Evolutionary conservation across 768 basidiomycete species (phyloP).

Genomic region (Inosperma sp.): DNA sequence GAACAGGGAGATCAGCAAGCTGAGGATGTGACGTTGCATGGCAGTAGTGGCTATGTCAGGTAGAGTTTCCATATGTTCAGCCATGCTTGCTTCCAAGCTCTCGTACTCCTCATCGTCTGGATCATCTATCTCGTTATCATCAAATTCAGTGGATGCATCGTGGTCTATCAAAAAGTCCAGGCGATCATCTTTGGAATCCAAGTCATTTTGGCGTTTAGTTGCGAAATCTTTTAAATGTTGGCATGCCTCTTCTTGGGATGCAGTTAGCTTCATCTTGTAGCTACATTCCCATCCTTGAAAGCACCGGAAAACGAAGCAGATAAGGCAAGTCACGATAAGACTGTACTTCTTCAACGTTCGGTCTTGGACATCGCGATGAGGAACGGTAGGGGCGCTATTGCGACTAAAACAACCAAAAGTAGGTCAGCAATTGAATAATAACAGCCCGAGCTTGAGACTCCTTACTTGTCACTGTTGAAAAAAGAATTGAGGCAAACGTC

Average conservation of each 20-base stretch:
- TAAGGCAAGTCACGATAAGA: conserved; percentile 3
- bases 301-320: conserved; percentile 1
- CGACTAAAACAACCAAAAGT: conserved; percentile 1
- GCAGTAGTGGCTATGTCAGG: not conserved
- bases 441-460: not conserved
- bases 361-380: conserved; percentile 2
- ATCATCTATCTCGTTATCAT: not conserved
- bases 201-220: not conserved
- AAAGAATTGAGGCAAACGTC: too few relatives aligned
- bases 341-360: conserved; percentile 7
- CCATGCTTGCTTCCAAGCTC: not conserved
- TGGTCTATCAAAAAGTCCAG: not conserved
- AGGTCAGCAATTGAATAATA: not conserved
- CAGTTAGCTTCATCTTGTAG: not conserved
- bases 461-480: conserved; percentile 3
- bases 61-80: not conserved
- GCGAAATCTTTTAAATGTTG: not conserved
- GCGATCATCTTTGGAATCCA: not conserved
- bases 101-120: conserved; percentile 1
- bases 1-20: conserved; percentile 2
- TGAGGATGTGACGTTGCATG: conserved; percentile 2
- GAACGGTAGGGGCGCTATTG: not conserved
- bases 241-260: not conserved
- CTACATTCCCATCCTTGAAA: conserved; percentile 5
- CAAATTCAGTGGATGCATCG: not conserved